Conservation (phyloP, 179 eudicot species). For the Camellia oleifera region DNA sequence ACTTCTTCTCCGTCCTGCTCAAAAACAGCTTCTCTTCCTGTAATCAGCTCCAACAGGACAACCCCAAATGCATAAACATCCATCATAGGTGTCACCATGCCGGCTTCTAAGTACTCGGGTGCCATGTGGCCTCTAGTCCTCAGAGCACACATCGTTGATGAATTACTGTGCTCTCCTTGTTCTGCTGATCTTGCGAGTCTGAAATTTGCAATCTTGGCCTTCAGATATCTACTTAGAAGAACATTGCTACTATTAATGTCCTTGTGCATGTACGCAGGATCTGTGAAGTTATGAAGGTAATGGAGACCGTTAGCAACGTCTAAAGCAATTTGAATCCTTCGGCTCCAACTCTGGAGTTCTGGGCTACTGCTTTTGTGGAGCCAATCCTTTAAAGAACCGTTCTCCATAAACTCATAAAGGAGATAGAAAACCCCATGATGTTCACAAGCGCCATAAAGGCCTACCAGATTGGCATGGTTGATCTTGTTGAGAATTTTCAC, state of each 20-base stretch:
- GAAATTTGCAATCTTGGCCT: constrained; percentile 50
- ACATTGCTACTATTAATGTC: constrained; percentile 40
- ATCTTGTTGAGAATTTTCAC: constrained; percentile 39
- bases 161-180: constrained; percentile 17
- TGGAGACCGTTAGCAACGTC: constrained; percentile 53
- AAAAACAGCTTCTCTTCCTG: constrained; percentile 54
- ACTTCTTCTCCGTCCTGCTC: constrained; percentile 26
- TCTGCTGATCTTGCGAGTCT: constrained; percentile 29
- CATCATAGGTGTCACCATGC: constrained; percentile 60
- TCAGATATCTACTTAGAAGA: constrained; percentile 30
- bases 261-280: constrained; percentile 53
- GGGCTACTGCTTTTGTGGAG: constrained; percentile 14
- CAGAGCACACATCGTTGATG: constrained; percentile 21
- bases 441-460: constrained; percentile 40
- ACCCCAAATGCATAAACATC: constrained; percentile 90
- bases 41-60: constrained; percentile 63
- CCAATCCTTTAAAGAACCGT: constrained; percentile 40
- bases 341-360: constrained; percentile 34
- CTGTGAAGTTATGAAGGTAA: constrained; percentile 46
- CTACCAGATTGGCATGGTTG: constrained; percentile 44
- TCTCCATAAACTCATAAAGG: constrained; percentile 44
- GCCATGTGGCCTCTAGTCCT: constrained; percentile 45
- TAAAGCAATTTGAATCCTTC: constrained; percentile 40
- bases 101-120: constrained; percentile 50
- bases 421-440: constrained; percentile 33